Evolutionary conservation across 2,329 filamentous ascomycete genomes (phyloP), one percentile per base, ranked within the genome.

Genomic region (Colletotrichum plurivorum): DNA sequence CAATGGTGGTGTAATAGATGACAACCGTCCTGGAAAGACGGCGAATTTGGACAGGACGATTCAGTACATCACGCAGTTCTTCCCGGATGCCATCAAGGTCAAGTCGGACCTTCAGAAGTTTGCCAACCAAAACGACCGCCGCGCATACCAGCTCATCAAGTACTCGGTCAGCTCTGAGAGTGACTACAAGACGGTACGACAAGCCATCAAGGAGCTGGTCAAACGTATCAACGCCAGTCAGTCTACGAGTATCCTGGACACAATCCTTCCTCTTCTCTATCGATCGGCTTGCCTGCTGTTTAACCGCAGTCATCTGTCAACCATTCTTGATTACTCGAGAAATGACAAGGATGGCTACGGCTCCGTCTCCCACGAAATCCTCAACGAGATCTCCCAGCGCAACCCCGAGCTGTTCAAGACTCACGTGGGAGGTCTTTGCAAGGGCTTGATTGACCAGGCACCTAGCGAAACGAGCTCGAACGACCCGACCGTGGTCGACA

Each of bases 361-460:
- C 6, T 84, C 88, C 20, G 90, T 93, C 15, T 95, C 96, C 2
- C 94, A 98, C 76, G 93, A 97, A 76, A 87, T 98, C 61, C 87
- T 98, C 55, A 95, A 94, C 75, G 93, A 98, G 76, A 97, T 98
- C 36, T 98, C 96, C 0, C 91, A 93, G 61, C 89, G 90, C 53
- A 96, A 96, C 72, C 95, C 96, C 0, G 93, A 95, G 67, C 90
- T 98, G 9, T 94, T 99, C 83, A 95, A 96, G 76, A 93, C 94
- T 2, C 95, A 98, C 73, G 93, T 98, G 6, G 93, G 94, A 70
- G 94, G 97, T 71, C 88, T 99, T 54, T 97, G 95, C 82, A 94
- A 93, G 76, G 92, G 94, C 67, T 87, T 99, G 18, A 89, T 94
- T 72, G 89, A 93, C 27, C 91, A 95, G 75, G 92, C 93, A 1